Evolutionary conservation across 345 rosid species (phyloP), one percentile per base, ranked within the genome.

Genomic region (Eutrema japonicum): DNA sequence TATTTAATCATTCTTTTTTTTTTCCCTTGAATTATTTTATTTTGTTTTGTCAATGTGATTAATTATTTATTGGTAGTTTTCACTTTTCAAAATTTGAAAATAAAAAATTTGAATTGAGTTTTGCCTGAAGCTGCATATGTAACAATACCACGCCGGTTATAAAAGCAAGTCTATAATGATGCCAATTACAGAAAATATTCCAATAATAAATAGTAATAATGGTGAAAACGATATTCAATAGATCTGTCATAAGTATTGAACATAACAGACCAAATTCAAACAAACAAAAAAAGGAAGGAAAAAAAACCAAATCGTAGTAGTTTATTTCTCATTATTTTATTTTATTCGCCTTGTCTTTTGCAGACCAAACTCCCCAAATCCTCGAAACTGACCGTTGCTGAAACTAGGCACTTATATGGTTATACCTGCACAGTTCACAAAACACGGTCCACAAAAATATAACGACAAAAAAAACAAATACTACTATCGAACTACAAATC

Each of bases 341-440:
- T 68, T 75, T 75, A 53, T 53, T 68, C 51, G 55, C 2, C 6
- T 52, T 68, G 70, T 68, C 58, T 62, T 68, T 62, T 45, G 74
- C 49, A 68, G 58, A 75, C 70, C 74, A 30, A 75, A 75, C 70
- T 68, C 74, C 70, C 79, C 64, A 61, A 53, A 61, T 62, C 58
- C 65, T 75, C 36, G 70, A 74, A 75, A 52, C 64, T 36, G 69
- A 68, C 49, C 49, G 73, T 75, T 74, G 73, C 33, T 66, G 38
- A 43, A 67, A 68, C 62, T 75, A 74, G 7, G 38, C 45, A 51
- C 50, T 60, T 41, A 62, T 40, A 60, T 27, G 7, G 14, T 40
- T 62, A 75, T 75, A 36, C 74, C 79, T 75, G 64, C 64, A 62
- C 45, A 61, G 49, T 67, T 36, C 66, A 64, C 46, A 64, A 46